phyloP scores from a whole-genome alignment of 2,329 filamentous ascomycete species.

The Verticillium klebahnii region DNA sequence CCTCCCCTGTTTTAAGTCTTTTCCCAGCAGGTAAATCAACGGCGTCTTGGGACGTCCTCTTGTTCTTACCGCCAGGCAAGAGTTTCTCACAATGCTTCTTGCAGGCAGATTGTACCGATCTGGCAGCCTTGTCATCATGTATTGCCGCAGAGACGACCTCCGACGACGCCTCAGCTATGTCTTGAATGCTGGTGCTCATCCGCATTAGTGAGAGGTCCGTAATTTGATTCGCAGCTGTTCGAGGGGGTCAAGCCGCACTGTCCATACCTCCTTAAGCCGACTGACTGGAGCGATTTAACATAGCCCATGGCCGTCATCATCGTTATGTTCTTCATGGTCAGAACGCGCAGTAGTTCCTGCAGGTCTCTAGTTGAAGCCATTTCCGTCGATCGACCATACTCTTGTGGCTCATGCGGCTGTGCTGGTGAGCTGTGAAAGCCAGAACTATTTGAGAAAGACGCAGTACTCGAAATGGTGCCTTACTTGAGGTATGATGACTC shows the following conservation, averaged over 20 bases:
- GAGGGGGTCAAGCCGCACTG: neutral
- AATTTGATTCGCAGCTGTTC: conserved; percentile 15
- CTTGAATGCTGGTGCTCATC: conserved; percentile 39
- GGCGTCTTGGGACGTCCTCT: neutral
- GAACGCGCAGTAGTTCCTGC: conserved; percentile 56
- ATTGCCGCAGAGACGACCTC: conserved; percentile 40
- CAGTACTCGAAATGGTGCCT: too few species aligned
- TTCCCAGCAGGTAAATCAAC: neutral
- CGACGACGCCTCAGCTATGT: conserved; percentile 47
- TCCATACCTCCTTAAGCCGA: conserved; percentile 51
- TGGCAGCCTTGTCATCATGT: conserved; percentile 43
- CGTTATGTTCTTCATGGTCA: conserved; percentile 45
- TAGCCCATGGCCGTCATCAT: conserved; percentile 57
- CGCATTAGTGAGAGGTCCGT: neutral
- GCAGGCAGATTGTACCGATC: conserved; percentile 48
- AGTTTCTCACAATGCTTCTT: conserved; percentile 24
- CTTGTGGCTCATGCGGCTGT: too few species aligned
- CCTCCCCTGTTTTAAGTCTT: neutral
- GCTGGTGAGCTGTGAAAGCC: too few species aligned
- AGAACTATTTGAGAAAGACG: too few species aligned
- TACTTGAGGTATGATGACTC: too few species aligned
- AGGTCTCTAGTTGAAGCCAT: conserved; percentile 57
- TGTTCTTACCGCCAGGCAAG: neutral
- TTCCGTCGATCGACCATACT: neutral
- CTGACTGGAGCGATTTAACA: conserved; percentile 51